These are phyloP conservation scores for Pythium diclinum DNA, from an alignment of 352 stramenopile species.

Conservation along the genomic window DNA sequence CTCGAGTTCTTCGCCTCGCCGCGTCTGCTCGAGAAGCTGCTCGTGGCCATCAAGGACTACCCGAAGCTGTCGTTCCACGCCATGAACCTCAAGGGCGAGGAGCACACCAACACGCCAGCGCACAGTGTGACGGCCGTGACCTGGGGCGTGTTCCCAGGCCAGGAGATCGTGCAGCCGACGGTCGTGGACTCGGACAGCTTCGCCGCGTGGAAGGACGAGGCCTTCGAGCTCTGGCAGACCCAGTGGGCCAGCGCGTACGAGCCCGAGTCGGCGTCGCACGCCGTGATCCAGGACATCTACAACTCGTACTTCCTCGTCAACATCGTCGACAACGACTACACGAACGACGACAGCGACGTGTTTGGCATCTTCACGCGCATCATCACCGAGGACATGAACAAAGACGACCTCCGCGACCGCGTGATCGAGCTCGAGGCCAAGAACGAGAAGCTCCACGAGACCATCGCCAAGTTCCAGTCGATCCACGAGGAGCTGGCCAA, in stretches of 20 bases:
- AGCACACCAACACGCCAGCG: constrained; percentile 70
- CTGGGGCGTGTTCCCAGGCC: constrained; percentile 96
- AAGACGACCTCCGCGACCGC: constrained; percentile 62
- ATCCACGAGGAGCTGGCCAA: constrained; percentile 55
- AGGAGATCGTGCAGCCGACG: constrained; percentile 94
- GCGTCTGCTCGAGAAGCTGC: constrained; percentile 58
- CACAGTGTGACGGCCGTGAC: constrained; percentile 94
- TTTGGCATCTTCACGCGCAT: constrained; percentile 82
- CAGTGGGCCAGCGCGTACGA: constrained; percentile 97
- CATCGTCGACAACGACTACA: constrained; percentile 98
- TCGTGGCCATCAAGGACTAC: constrained; percentile 58
- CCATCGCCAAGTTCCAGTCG: constrained; percentile 58
- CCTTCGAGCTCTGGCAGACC: constrained; percentile 96
- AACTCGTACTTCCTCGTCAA: constrained; percentile 97
- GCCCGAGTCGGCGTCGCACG: constrained; percentile 55
- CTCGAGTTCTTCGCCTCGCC: constrained; percentile 97
- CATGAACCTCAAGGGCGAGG: constrained; percentile 59
- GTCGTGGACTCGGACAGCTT: constrained; percentile 97
- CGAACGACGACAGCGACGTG: constrained; percentile 76
- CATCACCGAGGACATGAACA: constrained; percentile 80
- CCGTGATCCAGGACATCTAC: constrained; percentile 85
- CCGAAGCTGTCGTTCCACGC: constrained; percentile 78
- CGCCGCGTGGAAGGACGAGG: constrained; percentile 93
- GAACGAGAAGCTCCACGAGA: constrained; percentile 79
- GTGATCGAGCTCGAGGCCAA: constrained; percentile 68